These are phyloP conservation scores for Podaxis rugospora DNA, from an alignment of 768 basidiomycete species.

Conservation along the genomic window DNA sequence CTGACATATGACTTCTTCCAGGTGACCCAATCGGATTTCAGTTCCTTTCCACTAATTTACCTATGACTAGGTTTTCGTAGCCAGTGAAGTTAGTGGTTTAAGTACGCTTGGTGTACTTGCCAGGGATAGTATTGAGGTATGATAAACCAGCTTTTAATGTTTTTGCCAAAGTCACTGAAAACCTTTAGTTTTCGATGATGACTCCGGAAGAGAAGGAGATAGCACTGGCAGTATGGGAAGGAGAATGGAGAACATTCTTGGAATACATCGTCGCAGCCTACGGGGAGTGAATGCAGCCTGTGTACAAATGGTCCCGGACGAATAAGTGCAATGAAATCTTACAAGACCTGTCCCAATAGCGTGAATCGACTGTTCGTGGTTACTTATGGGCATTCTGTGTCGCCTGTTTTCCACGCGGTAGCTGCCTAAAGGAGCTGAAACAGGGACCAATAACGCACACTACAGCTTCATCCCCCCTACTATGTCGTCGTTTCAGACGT, in stretches of 20 bases:
- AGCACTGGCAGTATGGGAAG: constrained; percentile 41
- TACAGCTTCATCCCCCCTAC: no score
- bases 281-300: no score
- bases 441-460: no score
- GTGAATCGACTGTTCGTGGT: no score
- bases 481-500: no score
- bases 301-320: no score
- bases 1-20: constrained; percentile 78
- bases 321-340: no score
- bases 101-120: constrained; percentile 59
- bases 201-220: constrained; percentile 37
- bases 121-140: constrained; percentile 59
- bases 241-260: constrained; percentile 43
- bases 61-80: constrained; percentile 40
- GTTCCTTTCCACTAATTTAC: background rate
- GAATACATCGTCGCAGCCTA: constrained; percentile 18
- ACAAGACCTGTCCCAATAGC: no score
- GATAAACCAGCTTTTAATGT: background rate
- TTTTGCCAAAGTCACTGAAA: background rate
- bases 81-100: constrained; percentile 64
- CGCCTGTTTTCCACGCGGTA: no score
- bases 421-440: no score
- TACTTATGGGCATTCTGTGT: no score
- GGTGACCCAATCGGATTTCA: constrained; percentile 5
- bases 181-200: constrained; percentile 47